A percentile compares a stretch with the other conserved stretches of the same genome.
phyloP scores from a whole-genome alignment of 257 asterid genomes.

The Nicotiana paniculata region DNA sequence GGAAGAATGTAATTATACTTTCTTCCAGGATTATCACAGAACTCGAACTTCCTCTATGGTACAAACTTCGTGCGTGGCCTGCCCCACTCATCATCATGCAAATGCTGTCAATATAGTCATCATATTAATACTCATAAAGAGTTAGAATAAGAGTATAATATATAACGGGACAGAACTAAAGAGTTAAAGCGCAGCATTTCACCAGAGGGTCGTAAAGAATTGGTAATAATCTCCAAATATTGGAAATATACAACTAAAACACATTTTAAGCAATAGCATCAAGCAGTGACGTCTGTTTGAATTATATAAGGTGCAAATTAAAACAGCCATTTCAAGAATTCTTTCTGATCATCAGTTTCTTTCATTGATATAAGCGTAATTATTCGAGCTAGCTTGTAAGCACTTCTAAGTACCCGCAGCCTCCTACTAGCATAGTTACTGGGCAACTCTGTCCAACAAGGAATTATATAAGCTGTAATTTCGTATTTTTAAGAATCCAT shows the following conservation, averaged over 20 bases:
- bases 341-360: too few relatives aligned
- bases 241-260: neutral
- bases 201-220: neutral
- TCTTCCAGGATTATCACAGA: constrained; percentile 26
- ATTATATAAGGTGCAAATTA: neutral
- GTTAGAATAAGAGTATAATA: neutral
- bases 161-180: neutral
- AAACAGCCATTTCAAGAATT: neutral
- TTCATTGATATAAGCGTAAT: neutral
- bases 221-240: neutral
- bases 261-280: neutral
- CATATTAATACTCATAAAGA: neutral
- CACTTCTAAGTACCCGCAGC: neutral
- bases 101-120: constrained; percentile 48
- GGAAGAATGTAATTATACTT: neutral
- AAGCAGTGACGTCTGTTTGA: neutral
- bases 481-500: neutral
- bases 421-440: too few relatives aligned
- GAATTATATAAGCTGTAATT: neutral
- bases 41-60: constrained; percentile 10
- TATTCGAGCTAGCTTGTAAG: neutral
- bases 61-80: constrained; percentile 56
- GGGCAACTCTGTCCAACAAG: neutral
- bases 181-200: neutral
- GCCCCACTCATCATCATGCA: constrained; percentile 91